Conservation (phyloP, 768 basidiomycete genomes). For the Kondoa malvinella region DNA sequence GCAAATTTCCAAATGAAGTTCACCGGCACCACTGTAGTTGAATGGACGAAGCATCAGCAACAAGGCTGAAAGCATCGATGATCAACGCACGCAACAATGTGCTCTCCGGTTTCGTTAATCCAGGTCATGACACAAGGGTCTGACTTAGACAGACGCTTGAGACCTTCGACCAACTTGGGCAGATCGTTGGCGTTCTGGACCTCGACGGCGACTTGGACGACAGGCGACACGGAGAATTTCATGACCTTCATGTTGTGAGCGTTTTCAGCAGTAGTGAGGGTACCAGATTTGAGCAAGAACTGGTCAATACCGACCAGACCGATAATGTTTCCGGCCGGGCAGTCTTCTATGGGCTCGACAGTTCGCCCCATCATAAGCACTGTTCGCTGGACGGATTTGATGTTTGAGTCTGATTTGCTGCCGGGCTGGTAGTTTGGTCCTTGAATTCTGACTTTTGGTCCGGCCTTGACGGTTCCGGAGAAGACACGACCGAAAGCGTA, state of each 20-base stretch:
- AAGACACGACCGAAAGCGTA: constrained; percentile 99
- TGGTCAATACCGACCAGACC: constrained; percentile 99
- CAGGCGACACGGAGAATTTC: constrained; percentile 75
- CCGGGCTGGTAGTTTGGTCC: constrained; percentile 97
- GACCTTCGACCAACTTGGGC: constrained; percentile 98
- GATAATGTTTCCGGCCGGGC: constrained; percentile 94
- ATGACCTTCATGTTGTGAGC: constrained; percentile 99
- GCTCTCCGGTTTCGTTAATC: constrained; percentile 82
- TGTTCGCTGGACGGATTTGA: constrained; percentile 96
- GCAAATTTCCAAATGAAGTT: constrained; percentile 98
- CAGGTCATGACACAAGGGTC: constrained; percentile 97
- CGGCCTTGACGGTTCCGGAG: constrained; percentile 89
- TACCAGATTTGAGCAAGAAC: constrained; percentile 98
- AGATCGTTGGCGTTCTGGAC: constrained; percentile 99
- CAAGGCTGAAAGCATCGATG: neutral
- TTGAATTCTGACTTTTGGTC: constrained; percentile 98
- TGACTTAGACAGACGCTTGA: constrained; percentile 98
- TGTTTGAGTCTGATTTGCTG: constrained; percentile 93
- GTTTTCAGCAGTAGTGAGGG: constrained; percentile 90
- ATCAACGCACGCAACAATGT: constrained; percentile 58
- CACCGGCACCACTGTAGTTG: constrained; percentile 63
- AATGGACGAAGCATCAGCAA: neutral
- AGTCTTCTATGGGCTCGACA: constrained; percentile 97
- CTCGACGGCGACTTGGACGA: constrained; percentile 96
- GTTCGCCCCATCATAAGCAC: constrained; percentile 99